Evolutionary conservation across 371 early-diverging fungal genomes (phyloP), one percentile per base, ranked within the genome.

Genomic region (Zopfochytrium polystomum): DNA sequence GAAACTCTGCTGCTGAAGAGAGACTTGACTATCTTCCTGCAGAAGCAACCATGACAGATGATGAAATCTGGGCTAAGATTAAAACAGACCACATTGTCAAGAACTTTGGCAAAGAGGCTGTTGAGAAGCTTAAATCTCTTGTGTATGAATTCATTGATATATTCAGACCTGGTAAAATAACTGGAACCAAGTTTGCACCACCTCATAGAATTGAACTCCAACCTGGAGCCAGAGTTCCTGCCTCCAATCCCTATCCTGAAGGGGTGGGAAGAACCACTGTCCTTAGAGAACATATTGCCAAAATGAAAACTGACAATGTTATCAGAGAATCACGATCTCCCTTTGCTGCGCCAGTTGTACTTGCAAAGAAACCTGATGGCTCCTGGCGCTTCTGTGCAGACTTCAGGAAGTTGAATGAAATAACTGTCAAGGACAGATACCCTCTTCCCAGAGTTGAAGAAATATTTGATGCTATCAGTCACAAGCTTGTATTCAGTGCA

Each of bases 1-100:
- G 84, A 76, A 23, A 80, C 80, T 55, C 85, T 81, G 82, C 68
- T 47, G 51, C 35, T 62, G 55, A 53, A 43, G 61, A 46, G 44
- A 58, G 46, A 26, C 22, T 46, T 32, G 44, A 42, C 13, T 67
- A 60, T 30, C 45, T 51, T 22, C 51, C 43, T 5, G 43, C n/a
- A 6, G 4, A 26, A 58, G 53, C 15, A n/a, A 15, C 9, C 32
- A 44, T 29, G 3, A 30, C 42, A 13, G 62, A 62, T 32, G 55
- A 48, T 6, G 48, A 43, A 26, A 30, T 60, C 13, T 31, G 26
- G 7, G 18, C 6, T 18, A 11, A 42, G n/a, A 11, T 42, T 42
- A 42, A 42, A 42, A 11, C n/a, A 13, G 11, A 11, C 13, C 42
- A 42, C 42, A n/a, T n/a, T n/a, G n/a, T n/a, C n/a, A n/a, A n/a